Evolutionary conservation across 768 basidiomycete genomes (phyloP).

Genomic region (Mycena galericulata): DNA sequence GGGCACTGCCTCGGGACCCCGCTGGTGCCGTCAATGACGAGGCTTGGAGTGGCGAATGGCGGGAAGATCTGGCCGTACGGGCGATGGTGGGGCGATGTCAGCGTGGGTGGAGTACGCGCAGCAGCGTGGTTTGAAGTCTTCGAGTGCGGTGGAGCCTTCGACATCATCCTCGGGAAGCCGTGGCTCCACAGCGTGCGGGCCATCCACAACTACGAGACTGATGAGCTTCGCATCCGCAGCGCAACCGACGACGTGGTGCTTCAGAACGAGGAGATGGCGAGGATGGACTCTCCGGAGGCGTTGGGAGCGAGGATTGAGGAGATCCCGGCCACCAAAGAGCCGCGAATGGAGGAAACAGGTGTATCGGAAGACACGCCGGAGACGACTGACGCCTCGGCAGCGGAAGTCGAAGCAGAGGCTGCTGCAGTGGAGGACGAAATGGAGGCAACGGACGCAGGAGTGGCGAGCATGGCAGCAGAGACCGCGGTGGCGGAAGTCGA

Average conservation of each 20-base stretch:
- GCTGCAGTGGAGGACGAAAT: background rate
- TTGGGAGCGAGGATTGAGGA: no score
- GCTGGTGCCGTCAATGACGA: background rate
- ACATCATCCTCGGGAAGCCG: slow-evolving; percentile 23
- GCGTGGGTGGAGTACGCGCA: background rate
- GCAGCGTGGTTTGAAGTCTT: slow-evolving; percentile 21
- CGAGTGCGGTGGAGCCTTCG: slow-evolving; percentile 11
- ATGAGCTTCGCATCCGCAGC: slow-evolving; percentile 14
- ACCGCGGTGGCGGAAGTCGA: no score
- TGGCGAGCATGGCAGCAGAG: no score
- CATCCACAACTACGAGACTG: slow-evolving; percentile 15
- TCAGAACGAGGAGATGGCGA: slow-evolving; percentile 13
- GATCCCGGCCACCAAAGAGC: no score
- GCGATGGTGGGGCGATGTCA: slow-evolving; percentile 18
- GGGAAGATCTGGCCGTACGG: slow-evolving; percentile 7
- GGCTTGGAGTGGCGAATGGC: slow-evolving; percentile 12
- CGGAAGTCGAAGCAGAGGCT: background rate
- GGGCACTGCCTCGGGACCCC: slow-evolving; percentile 7
- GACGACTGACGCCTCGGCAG: no score
- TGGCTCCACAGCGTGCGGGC: slow-evolving; percentile 24
- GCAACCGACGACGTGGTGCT: background rate
- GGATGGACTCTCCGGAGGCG: background rate
- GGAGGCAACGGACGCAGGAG: background rate
- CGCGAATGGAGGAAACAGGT: no score
- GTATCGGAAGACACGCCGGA: no score